Evolutionary conservation across 352 stramenopile genomes (phyloP).

Genomic region (Pythium brachiatum): DNA sequence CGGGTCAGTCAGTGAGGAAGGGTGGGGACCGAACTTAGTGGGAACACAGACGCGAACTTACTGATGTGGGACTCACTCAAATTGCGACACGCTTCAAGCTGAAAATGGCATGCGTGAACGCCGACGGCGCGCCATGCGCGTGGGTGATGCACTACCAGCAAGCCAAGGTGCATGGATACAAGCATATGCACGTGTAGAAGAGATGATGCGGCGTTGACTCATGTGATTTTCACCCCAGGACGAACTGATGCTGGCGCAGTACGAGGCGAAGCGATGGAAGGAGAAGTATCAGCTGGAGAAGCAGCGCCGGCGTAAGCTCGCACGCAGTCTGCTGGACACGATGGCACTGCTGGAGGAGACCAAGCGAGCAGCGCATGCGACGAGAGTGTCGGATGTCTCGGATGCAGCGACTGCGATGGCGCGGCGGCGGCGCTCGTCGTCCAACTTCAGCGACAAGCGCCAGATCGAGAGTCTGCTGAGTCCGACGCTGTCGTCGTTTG

Average conservation of each 20-base stretch:
- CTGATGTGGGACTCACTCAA: background rate
- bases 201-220: background rate
- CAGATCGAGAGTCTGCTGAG: conserved; percentile 69
- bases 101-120: conserved; percentile 8
- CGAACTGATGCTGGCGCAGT: conserved; percentile 55
- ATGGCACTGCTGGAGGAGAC: conserved; percentile 42
- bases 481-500: conserved; percentile 81
- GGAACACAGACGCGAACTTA: conserved; percentile 6
- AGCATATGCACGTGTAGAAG: background rate
- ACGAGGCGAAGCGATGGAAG: conserved; percentile 75
- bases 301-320: conserved; percentile 57
- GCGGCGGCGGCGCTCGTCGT: conserved; percentile 36
- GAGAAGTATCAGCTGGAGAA: conserved; percentile 80
- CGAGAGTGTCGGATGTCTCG: background rate
- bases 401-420: background rate
- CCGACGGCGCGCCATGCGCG: conserved; percentile 17
- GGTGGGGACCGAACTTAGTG: conserved; percentile 4
- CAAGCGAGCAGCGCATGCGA: background rate
- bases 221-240: conserved; percentile 34
- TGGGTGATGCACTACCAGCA: conserved; percentile 23
- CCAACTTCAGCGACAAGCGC: conserved; percentile 43
- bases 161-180: conserved; percentile 18
- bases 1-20: background rate
- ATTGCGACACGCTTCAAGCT: conserved; percentile 1
- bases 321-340: conserved; percentile 63